A percentile compares a stretch with the other conserved stretches of the same genome.
phyloP scores from a whole-genome alignment of 2,329 filamentous ascomycete species.

The Cladosporium sp. region DNA sequence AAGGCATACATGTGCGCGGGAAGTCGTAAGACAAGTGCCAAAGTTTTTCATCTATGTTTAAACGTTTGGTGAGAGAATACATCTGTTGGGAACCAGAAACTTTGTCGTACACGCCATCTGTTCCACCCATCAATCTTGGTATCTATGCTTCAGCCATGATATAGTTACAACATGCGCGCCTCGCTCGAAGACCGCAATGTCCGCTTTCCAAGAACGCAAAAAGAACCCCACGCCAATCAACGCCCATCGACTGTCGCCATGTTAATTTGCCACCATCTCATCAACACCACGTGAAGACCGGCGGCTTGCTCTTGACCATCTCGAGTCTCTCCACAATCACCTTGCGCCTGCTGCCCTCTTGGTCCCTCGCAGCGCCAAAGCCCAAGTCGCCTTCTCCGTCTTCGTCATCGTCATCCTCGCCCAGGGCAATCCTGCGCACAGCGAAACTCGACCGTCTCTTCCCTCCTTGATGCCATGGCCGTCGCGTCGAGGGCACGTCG shows the following conservation, averaged over 20 bases:
- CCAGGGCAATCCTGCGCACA: slow-evolving; percentile 12
- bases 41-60: no score
- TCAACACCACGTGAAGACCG: slow-evolving; percentile 96
- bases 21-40: neutral
- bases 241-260: neutral
- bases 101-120: slow-evolving; percentile 7
- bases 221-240: neutral
- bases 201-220: neutral
- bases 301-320: slow-evolving; percentile 91
- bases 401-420: slow-evolving; percentile 63
- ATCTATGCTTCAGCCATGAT: slow-evolving; percentile 13
- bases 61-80: no score
- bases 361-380: slow-evolving; percentile 88
- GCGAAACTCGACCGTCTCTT: slow-evolving; percentile 15
- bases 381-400: slow-evolving; percentile 90
- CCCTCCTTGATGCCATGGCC: neutral
- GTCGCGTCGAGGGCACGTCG: neutral
- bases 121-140: neutral
- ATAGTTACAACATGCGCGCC: neutral
- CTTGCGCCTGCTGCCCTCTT: slow-evolving; percentile 87
- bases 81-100: neutral
- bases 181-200: neutral
- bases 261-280: neutral
- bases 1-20: neutral
- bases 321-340: slow-evolving; percentile 97